These are phyloP conservation scores for Haplographium delicatum DNA, from an alignment of 495 filamentous ascomycete species.

Conservation along the genomic window DNA sequence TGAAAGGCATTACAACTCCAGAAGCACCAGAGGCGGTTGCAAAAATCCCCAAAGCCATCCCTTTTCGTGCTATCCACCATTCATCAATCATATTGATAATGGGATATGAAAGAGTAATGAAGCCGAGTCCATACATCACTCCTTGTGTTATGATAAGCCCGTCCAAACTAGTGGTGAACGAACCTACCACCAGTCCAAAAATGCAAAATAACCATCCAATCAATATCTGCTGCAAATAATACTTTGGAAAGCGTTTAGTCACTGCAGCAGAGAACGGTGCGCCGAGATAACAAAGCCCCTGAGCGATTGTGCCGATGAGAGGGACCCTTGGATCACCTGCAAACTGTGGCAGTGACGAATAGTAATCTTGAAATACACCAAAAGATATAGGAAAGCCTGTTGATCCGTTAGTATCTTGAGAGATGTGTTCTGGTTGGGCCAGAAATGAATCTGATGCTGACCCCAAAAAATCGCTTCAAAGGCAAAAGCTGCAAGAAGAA, in stretches of 20 bases:
- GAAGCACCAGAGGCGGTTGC: constrained; percentile 33
- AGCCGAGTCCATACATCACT: constrained; percentile 34
- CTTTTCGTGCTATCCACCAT: constrained; percentile 35
- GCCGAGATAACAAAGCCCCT: constrained; percentile 31
- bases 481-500: constrained; percentile 25
- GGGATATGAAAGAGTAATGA: constrained; percentile 32
- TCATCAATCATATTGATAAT: constrained; percentile 36
- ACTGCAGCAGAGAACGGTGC: constrained; percentile 27
- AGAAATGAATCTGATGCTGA: constrained; percentile 12
- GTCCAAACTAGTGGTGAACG: constrained; percentile 28
- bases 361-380: constrained; percentile 35
- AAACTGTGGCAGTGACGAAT: constrained; percentile 29
- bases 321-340: constrained; percentile 26
- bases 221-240: constrained; percentile 29
- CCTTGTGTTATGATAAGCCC: constrained; percentile 36
- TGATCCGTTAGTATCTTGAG: neutral
- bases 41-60: constrained; percentile 39
- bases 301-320: constrained; percentile 32
- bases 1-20: constrained; percentile 33
- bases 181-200: constrained; percentile 29
- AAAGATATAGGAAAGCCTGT: constrained; percentile 33
- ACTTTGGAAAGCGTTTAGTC: constrained; percentile 27
- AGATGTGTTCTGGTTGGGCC: neutral
- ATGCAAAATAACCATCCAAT: constrained; percentile 29
- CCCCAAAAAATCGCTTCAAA: constrained; percentile 30